These are phyloP conservation scores for Podaxis sp. DNA, from an alignment of 768 basidiomycete species.

Conservation along the genomic window DNA sequence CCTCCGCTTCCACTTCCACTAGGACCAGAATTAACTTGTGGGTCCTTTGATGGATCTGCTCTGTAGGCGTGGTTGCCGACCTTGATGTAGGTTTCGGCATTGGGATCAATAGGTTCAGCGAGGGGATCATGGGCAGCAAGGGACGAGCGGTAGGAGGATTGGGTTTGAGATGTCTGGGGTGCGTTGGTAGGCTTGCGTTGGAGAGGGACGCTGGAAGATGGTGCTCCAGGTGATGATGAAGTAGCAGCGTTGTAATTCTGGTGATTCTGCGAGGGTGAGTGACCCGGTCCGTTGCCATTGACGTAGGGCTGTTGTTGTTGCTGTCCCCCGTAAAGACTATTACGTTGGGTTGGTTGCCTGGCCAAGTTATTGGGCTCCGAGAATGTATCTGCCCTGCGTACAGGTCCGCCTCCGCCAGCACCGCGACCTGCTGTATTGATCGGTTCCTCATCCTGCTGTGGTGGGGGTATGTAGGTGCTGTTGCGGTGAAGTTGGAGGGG, in stretches of 20 bases:
- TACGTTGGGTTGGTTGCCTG: constrained; percentile 29
- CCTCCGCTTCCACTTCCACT: background rate
- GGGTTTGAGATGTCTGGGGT: constrained; percentile 19
- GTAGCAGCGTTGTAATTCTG: constrained; percentile 11
- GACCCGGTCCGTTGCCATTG: constrained; percentile 21
- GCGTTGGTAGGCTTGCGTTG: constrained; percentile 20
- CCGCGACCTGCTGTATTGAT: constrained; percentile 70
- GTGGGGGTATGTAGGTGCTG: constrained; percentile 18
- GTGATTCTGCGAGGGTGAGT: constrained; percentile 8
- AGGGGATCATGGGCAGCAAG: constrained; percentile 14
- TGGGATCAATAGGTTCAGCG: constrained; percentile 61
- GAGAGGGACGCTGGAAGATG: constrained; percentile 18
- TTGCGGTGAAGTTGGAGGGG: constrained; percentile 13
- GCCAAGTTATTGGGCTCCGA: constrained; percentile 21
- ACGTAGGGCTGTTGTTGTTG: constrained; percentile 23
- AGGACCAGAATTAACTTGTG: constrained; percentile 31
- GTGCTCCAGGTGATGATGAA: constrained; percentile 16
- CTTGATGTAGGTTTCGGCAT: constrained; percentile 62
- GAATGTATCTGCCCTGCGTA: constrained; percentile 30
- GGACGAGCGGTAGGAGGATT: background rate
- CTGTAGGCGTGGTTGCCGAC: constrained; percentile 65
- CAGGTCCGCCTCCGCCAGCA: constrained; percentile 44
- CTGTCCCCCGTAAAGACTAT: constrained; percentile 14
- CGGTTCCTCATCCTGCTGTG: constrained; percentile 36
- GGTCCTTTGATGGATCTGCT: constrained; percentile 62